Conservation (phyloP, 2,329 filamentous ascomycete species). For the Metarhizium anisopliae region DNA sequence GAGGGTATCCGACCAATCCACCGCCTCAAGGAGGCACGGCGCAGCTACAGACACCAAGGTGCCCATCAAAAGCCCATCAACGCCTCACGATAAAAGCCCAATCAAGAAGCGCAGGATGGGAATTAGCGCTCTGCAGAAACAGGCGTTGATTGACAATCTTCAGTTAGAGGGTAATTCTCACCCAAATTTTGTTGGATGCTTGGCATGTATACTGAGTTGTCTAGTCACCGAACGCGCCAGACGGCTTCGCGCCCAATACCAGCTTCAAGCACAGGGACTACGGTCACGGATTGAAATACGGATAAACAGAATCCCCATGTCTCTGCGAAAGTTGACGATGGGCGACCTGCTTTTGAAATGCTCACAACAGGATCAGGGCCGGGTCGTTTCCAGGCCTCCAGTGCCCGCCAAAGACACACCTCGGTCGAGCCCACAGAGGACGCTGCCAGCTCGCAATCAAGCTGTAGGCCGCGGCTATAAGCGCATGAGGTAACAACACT, state of each 20-base stretch:
- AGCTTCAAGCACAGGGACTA: slow-evolving; percentile 76
- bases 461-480: slow-evolving; percentile 29
- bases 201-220: background rate
- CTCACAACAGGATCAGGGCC: slow-evolving; percentile 34
- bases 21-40: slow-evolving; percentile 8
- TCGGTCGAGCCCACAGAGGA: slow-evolving; percentile 27
- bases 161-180: slow-evolving; percentile 68
- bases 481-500: slow-evolving; percentile 36
- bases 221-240: slow-evolving; percentile 80
- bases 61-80: slow-evolving; percentile 23
- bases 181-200: slow-evolving; percentile 4
- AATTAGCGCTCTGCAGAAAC: slow-evolving; percentile 66
- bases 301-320: slow-evolving; percentile 80
- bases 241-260: slow-evolving; percentile 81
- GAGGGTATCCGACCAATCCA: slow-evolving; percentile 17
- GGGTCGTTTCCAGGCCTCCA: slow-evolving; percentile 27
- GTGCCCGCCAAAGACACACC: slow-evolving; percentile 41
- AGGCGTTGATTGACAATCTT: slow-evolving; percentile 79
- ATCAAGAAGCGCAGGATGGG: slow-evolving; percentile 52
- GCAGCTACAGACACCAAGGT: slow-evolving; percentile 15
- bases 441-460: slow-evolving; percentile 13
- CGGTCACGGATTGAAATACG: slow-evolving; percentile 83
- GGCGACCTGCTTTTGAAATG: slow-evolving; percentile 59
- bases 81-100: slow-evolving; percentile 44
- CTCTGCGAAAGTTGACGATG: slow-evolving; percentile 72